Evolutionary conservation across 2,329 filamentous ascomycete genomes (phyloP).

Genomic region (Immersiporthe knoxdaviesiana): DNA sequence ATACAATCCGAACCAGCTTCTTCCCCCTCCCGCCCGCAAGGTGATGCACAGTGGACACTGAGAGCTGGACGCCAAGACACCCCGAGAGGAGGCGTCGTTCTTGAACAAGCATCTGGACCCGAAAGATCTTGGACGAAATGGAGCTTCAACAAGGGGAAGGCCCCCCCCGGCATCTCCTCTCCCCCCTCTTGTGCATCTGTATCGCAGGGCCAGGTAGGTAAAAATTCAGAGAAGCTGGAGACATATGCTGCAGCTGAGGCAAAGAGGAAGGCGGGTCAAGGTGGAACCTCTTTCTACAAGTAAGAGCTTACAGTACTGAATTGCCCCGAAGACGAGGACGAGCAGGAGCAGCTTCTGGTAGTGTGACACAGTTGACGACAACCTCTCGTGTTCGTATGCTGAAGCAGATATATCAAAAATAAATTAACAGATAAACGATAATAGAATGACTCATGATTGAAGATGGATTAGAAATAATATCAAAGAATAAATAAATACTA

Average conservation of each 20-base stretch:
- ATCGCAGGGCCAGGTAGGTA: background rate
- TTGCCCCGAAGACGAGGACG: background rate
- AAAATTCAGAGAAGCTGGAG: background rate
- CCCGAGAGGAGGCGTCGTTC: background rate
- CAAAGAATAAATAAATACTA: background rate
- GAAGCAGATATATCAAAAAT: background rate
- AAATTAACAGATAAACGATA: background rate
- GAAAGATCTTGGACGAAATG: background rate
- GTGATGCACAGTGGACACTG: background rate
- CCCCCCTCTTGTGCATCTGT: background rate
- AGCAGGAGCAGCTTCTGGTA: background rate
- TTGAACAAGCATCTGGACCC: background rate
- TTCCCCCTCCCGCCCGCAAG: too few species aligned
- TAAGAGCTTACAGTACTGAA: background rate
- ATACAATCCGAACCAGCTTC: background rate
- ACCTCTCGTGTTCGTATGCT: background rate
- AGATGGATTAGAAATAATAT: background rate
- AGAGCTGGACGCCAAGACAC: background rate
- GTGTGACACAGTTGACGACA: background rate
- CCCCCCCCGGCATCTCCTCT: background rate
- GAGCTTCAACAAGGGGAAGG: background rate
- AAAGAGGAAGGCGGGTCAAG: conserved; percentile 7
- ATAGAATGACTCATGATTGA: background rate
- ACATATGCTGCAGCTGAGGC: background rate
- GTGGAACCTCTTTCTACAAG: background rate